Base-by-base conservation (phyloP, 345 rosid species). In the Hibiscus trionum region DNA sequence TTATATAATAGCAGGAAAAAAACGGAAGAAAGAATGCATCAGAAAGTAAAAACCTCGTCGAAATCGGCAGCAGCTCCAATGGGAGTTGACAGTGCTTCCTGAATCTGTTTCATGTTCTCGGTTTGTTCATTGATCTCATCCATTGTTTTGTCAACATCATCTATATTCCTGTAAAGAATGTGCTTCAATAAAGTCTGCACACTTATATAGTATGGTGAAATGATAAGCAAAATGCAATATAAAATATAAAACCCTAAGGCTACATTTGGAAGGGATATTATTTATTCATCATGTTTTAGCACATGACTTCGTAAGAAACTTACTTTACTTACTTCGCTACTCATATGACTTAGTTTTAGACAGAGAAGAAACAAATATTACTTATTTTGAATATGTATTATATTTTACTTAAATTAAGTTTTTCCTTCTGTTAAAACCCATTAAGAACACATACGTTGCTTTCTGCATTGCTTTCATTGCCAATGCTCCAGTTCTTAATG, bases 381-480 rank as follows among this genome's bases (percentile, higher is more conserved):
- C 37, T 33, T 33, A 33, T 33, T 33, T 33, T 33, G 37, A 33
- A 33, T 33, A 33, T 0, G 37, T 33, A 33, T 33, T 33, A 4
- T 33, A 1, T 33, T 33, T 33, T 33, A 33, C 37, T 33, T 4
- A 5, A 33, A 33, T 39, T 39, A 7, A 39, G 44, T 39, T 39
- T 39, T 39, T 39, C 10, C 44, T 7, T 6, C 10, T 39, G 44
- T 6, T 39, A 39, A 39, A 39, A 39, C 44, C 9, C 10, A 39
- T 7, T 21, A 21, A 21, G 44, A n/a, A 7, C 24, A 86, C 92
- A 60, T 81, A 93, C 97, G 91, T 89, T 67, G 91, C 96, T 82
- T 91, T 88, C 86, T 91, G 93, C 98, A 90, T 91, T 33, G 96
- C 93, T 82, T 91, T 87, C 96, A 86, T 88, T 12, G 95, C 86